A percentile compares a stretch with the other conserved stretches of the same genome.
phyloP scores from a whole-genome alignment of 1,139 yeast species.

The Saccharomyces pastorianus region DNA sequence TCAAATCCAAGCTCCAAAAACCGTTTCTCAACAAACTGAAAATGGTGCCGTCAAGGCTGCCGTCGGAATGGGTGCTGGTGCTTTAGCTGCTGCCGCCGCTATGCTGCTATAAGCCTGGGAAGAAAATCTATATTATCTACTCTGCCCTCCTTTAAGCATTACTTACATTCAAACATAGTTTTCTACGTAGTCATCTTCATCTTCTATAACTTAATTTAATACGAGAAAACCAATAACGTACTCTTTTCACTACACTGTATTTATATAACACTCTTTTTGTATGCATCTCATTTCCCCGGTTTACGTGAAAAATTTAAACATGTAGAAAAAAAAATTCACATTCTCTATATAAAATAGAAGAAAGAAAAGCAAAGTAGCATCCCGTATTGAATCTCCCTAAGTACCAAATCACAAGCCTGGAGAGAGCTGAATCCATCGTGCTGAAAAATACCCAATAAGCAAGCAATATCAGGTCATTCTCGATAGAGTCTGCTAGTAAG shows the following conservation, averaged over 20 bases:
- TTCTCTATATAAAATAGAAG: background rate
- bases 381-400: background rate
- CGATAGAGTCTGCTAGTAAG: background rate
- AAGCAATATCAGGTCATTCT: background rate
- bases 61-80: constrained; percentile 3
- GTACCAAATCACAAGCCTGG: background rate
- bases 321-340: background rate
- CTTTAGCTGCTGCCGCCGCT: constrained; percentile 3
- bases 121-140: background rate
- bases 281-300: background rate
- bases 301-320: background rate
- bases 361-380: background rate
- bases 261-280: background rate
- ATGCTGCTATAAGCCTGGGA: constrained; percentile 2
- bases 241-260: background rate
- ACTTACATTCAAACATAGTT: background rate
- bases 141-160: background rate
- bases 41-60: constrained; percentile 7
- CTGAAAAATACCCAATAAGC: background rate
- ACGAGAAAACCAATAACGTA: background rate
- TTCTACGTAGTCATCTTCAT: background rate
- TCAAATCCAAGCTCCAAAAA: constrained; percentile 1
- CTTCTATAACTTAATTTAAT: background rate
- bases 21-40: constrained; percentile 3
- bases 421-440: background rate